Evolutionary conservation across 441 rosid species (phyloP).

Genomic region (Gossypium laxum): DNA sequence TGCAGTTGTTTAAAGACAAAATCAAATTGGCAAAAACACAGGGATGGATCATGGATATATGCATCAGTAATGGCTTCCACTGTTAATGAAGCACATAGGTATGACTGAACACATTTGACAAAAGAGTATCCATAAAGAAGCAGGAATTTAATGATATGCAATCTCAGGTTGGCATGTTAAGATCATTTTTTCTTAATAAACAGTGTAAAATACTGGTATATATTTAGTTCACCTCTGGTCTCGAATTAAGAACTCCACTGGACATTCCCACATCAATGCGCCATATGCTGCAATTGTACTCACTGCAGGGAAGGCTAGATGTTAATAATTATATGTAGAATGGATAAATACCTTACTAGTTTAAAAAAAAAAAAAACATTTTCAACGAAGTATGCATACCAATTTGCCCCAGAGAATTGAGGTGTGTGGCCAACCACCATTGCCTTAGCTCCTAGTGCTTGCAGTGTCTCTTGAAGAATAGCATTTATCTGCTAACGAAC

Average conservation of each 20-base stretch:
- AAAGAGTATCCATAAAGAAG: neutral
- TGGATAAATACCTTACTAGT: neutral
- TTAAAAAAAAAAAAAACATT: neutral
- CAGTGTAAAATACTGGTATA: neutral
- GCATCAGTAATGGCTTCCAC: neutral
- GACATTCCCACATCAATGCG: conserved; percentile 94
- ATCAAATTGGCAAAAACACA: neutral
- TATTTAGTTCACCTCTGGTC: conserved; percentile 65
- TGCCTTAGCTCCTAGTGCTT: conserved; percentile 58
- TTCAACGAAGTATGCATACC: conserved; percentile 29
- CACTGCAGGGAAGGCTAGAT: conserved; percentile 30
- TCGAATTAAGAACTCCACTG: conserved; percentile 74
- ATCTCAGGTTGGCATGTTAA: neutral
- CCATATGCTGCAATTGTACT: conserved; percentile 75
- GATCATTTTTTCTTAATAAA: neutral
- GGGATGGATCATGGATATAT: neutral
- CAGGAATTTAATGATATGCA: neutral
- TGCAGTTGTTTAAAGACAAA: neutral
- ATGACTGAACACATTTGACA: neutral
- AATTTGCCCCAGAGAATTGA: conserved; percentile 63
- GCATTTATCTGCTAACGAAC: conserved; percentile 38
- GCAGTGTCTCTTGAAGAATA: conserved; percentile 55
- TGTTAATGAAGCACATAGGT: neutral
- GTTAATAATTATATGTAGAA: neutral
- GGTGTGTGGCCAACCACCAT: conserved; percentile 99